These are phyloP conservation scores for Trypanosoma grayi DNA, from an alignment of 208 protist genomes.

Conservation along the genomic window DNA sequence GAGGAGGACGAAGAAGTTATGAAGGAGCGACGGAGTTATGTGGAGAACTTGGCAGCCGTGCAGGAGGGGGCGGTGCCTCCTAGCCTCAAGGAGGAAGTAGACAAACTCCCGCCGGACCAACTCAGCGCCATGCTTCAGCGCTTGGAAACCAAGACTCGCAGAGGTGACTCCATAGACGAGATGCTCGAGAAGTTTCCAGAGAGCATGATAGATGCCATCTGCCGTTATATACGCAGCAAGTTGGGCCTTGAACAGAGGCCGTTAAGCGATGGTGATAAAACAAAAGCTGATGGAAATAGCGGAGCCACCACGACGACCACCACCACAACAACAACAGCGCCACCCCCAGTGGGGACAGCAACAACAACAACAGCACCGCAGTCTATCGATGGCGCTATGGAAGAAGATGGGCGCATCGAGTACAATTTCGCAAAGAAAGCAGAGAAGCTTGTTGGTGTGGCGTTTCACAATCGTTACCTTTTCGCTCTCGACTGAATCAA, in stretches of 20 bases:
- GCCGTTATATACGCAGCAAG: conserved; percentile 69
- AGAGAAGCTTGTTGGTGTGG: conserved; percentile 79
- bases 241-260: conserved; percentile 56
- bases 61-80: conserved; percentile 79
- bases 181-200: conserved; percentile 83
- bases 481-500: conserved; percentile 70
- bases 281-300: not conserved
- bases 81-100: conserved; percentile 64
- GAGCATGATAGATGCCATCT: conserved; percentile 52
- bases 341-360: not conserved
- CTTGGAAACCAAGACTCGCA: conserved; percentile 50
- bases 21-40: conserved; percentile 60
- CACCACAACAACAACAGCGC: not conserved
- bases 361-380: no score
- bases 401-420: conserved; percentile 33
- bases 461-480: conserved; percentile 88
- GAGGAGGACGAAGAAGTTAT: conserved; percentile 64
- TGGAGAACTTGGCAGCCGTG: conserved; percentile 72
- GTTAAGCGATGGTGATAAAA: not conserved
- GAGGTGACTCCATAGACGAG: conserved; percentile 77
- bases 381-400: conserved; percentile 1
- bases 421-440: conserved; percentile 82
- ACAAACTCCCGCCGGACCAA: conserved; percentile 68
- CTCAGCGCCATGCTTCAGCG: conserved; percentile 67
- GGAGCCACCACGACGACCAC: not conserved